Percentiles rank a stretch among this genome's conserved stretches.
These are phyloP conservation scores for Erysimum cheiri DNA, from an alignment of 441 rosid genomes.

Conservation along the genomic window DNA sequence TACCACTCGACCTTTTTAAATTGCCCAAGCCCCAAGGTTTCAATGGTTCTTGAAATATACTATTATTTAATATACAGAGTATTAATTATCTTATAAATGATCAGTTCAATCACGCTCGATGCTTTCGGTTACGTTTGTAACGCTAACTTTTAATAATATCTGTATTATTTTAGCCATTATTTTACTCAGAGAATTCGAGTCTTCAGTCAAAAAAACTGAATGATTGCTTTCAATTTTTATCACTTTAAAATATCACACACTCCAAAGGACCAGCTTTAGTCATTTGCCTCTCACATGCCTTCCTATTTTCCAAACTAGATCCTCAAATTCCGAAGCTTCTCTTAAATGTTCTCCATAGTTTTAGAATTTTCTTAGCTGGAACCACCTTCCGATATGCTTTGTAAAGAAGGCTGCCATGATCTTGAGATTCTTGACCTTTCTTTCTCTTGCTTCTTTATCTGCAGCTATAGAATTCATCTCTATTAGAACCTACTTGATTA, in stretches of 20 bases:
- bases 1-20: too few species aligned
- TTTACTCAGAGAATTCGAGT: slow-evolving; percentile 5
- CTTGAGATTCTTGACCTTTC: slow-evolving; percentile 61
- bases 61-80: not conserved
- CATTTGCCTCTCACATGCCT: slow-evolving; percentile 6
- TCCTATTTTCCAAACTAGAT: slow-evolving; percentile 30
- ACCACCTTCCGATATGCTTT: slow-evolving; percentile 80
- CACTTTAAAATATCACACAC: slow-evolving; percentile 23
- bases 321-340: slow-evolving; percentile 29
- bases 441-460: slow-evolving; percentile 54
- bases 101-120: slow-evolving; percentile 33
- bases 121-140: slow-evolving; percentile 15
- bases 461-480: slow-evolving; percentile 36
- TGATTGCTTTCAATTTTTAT: slow-evolving; percentile 13
- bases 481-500: not conserved
- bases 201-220: slow-evolving; percentile 11
- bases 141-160: not conserved
- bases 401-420: slow-evolving; percentile 87
- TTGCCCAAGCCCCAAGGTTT: too few species aligned
- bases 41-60: too few species aligned
- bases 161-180: not conserved
- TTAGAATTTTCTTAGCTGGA: slow-evolving; percentile 1
- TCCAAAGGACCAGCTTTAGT: slow-evolving; percentile 34
- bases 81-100: slow-evolving; percentile 17
- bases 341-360: not conserved